Percentiles rank a stretch among this genome's conserved stretches.
phyloP scores from a whole-genome alignment of 148 eudicot genomes.

The Selenicereus undatus region DNA sequence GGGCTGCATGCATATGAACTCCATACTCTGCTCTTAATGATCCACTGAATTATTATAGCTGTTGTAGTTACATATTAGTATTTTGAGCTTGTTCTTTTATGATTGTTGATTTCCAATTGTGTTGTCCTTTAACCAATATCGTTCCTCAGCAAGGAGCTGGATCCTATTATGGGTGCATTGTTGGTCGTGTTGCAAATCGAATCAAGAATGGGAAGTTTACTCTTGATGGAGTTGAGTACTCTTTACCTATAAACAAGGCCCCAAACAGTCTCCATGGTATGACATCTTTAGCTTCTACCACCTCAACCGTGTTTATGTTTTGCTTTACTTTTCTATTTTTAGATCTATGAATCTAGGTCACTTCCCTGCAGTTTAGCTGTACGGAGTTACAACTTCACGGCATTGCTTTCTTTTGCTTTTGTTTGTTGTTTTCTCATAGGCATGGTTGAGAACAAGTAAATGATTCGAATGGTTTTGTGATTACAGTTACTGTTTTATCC shows the following conservation, averaged over 20 bases:
- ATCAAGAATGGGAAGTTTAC: conserved; percentile 88
- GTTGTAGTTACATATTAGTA: not conserved
- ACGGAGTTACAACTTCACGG: not conserved
- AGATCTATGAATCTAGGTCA: not conserved
- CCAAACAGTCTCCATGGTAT: conserved; percentile 96
- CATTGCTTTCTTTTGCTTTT: no score
- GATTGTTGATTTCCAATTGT: not conserved
- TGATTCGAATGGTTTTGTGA: no score
- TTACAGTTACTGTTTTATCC: no score
- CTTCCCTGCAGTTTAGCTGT: not conserved
- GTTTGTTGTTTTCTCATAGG: no score
- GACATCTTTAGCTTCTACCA: conserved; percentile 9
- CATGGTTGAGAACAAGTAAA: no score
- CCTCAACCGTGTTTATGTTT: not conserved
- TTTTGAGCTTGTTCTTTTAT: not conserved
- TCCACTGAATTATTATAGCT: no score
- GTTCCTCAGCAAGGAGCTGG: conserved; percentile 68
- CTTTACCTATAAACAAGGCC: conserved; percentile 76
- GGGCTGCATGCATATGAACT: no score
- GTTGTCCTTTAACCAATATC: not conserved
- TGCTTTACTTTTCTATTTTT: not conserved
- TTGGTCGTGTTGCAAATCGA: conserved; percentile 97
- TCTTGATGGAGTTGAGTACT: conserved; percentile 58
- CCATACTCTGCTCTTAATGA: no score
- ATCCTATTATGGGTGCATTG: conserved; percentile 87